Evolutionary conservation across 1,284 basidiomycete species (phyloP).

Genomic region (Peniophora sp.): DNA sequence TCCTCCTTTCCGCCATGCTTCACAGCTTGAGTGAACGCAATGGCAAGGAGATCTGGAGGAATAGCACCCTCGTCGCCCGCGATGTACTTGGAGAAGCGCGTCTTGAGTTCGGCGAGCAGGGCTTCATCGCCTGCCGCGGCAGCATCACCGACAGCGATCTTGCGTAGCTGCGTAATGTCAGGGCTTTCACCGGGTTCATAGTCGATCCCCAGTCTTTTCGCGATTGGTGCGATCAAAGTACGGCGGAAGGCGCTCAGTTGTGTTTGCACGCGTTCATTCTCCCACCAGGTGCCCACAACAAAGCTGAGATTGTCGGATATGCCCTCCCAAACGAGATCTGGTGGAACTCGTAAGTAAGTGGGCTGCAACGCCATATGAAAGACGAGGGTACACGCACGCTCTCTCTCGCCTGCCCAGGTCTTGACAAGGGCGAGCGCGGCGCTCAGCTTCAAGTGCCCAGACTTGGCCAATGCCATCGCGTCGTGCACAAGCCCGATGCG

Average conservation of each 20-base stretch:
- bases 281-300: slow-evolving; percentile 81
- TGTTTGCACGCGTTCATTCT: slow-evolving; percentile 56
- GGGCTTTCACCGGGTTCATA: slow-evolving; percentile 62
- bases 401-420: slow-evolving; percentile 62
- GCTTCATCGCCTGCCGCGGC: slow-evolving; percentile 58
- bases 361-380: neutral
- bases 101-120: slow-evolving; percentile 67
- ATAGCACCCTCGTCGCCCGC: slow-evolving; percentile 75
- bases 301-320: slow-evolving; percentile 48
- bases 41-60: slow-evolving; percentile 64
- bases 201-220: slow-evolving; percentile 76
- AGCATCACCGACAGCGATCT: slow-evolving; percentile 65
- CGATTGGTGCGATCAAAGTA: slow-evolving; percentile 68
- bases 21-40: slow-evolving; percentile 33
- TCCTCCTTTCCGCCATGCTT: slow-evolving; percentile 52
- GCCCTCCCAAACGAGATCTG: slow-evolving; percentile 72
- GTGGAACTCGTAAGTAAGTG: slow-evolving; percentile 3
- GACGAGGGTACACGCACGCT: slow-evolving; percentile 45
- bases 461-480: slow-evolving; percentile 72
- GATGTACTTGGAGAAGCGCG: slow-evolving; percentile 69
- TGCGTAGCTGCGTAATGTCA: slow-evolving; percentile 72
- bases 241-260: slow-evolving; percentile 58
- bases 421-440: slow-evolving; percentile 70
- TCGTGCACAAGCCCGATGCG: slow-evolving; percentile 83
- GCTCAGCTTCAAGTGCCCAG: slow-evolving; percentile 73